Conservation (phyloP, 306 rosid species). For the Amphicarpaea edgeworthii region DNA sequence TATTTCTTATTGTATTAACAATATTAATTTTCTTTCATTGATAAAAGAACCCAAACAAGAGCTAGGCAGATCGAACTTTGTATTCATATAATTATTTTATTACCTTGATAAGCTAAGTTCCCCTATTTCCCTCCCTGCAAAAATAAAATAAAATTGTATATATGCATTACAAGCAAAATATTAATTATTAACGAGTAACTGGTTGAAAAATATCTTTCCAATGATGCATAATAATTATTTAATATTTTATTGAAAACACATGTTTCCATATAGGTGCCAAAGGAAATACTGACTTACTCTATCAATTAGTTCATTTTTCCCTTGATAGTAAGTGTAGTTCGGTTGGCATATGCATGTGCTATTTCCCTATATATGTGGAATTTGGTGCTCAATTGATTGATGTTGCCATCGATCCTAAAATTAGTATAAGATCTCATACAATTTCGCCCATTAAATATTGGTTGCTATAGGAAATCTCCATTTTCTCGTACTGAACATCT, state of each 20-base stretch:
- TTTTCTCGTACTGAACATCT: neutral
- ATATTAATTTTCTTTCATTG: neutral
- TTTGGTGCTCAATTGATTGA: slow-evolving; percentile 38
- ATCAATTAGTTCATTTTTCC: neutral
- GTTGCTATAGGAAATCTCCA: neutral
- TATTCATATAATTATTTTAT: neutral
- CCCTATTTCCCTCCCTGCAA: neutral
- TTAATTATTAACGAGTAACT: neutral
- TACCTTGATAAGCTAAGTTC: neutral
- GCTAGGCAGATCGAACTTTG: neutral
- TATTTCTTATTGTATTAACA: neutral
- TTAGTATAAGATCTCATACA: neutral
- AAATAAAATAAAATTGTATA: no score
- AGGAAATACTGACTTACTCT: slow-evolving; percentile 11
- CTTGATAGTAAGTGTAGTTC: neutral
- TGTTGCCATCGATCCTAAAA: slow-evolving; percentile 30
- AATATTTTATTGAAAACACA: neutral
- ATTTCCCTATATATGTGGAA: slow-evolving; percentile 39
- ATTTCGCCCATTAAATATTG: neutral
- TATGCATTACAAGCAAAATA: neutral
- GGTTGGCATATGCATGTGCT: slow-evolving; percentile 36
- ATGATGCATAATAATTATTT: slow-evolving; percentile 26
- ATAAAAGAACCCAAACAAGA: neutral
- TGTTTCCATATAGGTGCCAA: slow-evolving; percentile 42
- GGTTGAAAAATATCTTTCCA: slow-evolving; percentile 27